These are phyloP conservation scores for Trichopus zeylanicus DNA, from an alignment of 116 monocot species.

Conservation along the genomic window DNA sequence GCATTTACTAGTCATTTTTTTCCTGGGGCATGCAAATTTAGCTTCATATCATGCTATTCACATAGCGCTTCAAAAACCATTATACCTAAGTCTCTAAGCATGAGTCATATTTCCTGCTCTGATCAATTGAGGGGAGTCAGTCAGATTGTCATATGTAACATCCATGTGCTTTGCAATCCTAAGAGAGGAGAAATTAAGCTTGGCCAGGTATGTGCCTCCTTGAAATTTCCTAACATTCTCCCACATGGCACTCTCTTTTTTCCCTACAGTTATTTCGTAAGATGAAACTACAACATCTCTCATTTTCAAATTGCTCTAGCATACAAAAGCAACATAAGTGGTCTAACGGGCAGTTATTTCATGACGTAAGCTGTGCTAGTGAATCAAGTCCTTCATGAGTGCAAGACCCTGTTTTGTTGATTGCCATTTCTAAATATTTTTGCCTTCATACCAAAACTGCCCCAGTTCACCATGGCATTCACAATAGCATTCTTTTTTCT, in stretches of 20 bases:
- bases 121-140: slow-evolving; percentile 25
- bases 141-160: slow-evolving; percentile 80
- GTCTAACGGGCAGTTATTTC: too few relatives aligned
- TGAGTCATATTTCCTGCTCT: slow-evolving; percentile 26
- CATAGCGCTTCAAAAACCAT: not conserved
- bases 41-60: not conserved
- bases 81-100: not conserved
- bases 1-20: too few relatives aligned
- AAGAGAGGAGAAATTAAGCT: slow-evolving; percentile 95
- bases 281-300: too few relatives aligned
- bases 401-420: too few relatives aligned
- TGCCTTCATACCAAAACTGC: too few relatives aligned
- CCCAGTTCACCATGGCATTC: too few relatives aligned
- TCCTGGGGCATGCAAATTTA: not conserved
- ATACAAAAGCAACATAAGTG: too few relatives aligned
- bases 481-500: too few relatives aligned
- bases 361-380: too few relatives aligned
- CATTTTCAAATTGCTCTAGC: too few relatives aligned
- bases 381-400: too few relatives aligned
- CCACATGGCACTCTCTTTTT: not conserved
- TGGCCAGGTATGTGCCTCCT: slow-evolving; percentile 61
- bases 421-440: too few relatives aligned
- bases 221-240: not conserved
- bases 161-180: slow-evolving; percentile 96
- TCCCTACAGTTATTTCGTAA: not conserved